Conservation (phyloP, 257 asterid species). For the Parsonsia alboflavescens region DNA sequence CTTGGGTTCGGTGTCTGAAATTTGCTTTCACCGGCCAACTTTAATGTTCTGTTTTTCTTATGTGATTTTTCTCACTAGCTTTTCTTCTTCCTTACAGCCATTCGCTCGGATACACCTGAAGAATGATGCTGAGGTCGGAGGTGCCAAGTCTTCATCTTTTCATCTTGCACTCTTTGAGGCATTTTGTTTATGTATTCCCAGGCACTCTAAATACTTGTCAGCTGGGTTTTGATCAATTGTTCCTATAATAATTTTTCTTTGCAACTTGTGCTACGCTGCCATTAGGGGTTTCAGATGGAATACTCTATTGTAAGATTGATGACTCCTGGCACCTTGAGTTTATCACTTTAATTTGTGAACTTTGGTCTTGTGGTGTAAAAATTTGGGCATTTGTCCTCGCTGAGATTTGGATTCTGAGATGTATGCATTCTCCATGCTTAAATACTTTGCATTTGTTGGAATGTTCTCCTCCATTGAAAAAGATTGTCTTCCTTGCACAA, state of each 20-base stretch:
- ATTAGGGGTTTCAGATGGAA: neutral
- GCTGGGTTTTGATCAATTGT: slow-evolving; percentile 9
- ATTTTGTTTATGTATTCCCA: slow-evolving; percentile 8
- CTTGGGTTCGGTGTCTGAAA: neutral
- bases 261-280: neutral
- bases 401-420: neutral
- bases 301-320: neutral
- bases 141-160: slow-evolving; percentile 6
- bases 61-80: neutral
- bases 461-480: neutral
- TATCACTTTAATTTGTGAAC: neutral
- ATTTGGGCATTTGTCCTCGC: neutral
- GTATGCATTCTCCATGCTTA: neutral
- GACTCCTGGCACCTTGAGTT: neutral
- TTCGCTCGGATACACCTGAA: slow-evolving; percentile 34
- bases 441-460: neutral
- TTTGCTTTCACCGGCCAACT: neutral
- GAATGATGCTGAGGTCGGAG: slow-evolving; percentile 18
- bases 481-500: neutral
- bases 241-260: slow-evolving; percentile 7
- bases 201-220: slow-evolving; percentile 6
- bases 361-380: neutral
- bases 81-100: slow-evolving; percentile 20
- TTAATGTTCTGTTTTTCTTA: neutral
- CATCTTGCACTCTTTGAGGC: neutral